phyloP scores from a whole-genome alignment of 139 green algal genomes.

The Chlorella sp. region DNA sequence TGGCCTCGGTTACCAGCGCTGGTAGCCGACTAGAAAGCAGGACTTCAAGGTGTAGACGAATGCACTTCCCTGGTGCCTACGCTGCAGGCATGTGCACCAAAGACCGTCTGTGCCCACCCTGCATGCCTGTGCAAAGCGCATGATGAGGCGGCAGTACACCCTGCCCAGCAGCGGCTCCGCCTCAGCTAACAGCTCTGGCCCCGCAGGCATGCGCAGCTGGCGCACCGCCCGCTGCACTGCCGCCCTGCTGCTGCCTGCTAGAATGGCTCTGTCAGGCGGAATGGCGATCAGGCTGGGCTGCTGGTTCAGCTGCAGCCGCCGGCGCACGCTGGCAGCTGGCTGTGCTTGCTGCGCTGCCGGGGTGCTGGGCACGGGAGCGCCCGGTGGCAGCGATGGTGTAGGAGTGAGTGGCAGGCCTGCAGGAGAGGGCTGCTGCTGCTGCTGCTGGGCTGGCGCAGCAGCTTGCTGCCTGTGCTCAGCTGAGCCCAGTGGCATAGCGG shows the following conservation, averaged over 20 bases:
- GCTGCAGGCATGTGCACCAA: too few species aligned
- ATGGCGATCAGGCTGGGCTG: neutral
- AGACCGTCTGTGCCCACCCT: too few species aligned
- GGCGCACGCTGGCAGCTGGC: neutral
- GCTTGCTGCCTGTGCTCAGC: neutral
- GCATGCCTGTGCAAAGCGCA: neutral
- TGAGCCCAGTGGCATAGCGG: too few species aligned
- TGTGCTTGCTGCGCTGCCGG: neutral
- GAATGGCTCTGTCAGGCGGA: neutral
- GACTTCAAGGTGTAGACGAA: too few species aligned
- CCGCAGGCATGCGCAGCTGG: neutral
- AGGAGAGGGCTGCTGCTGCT: neutral
- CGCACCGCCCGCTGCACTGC: neutral
- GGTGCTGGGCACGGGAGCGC: neutral
- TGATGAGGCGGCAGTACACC: neutral
- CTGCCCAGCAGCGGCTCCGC: neutral
- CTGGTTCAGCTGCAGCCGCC: neutral
- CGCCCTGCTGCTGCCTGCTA: neutral
- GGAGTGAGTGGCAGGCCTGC: neutral
- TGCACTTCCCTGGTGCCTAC: too few species aligned
- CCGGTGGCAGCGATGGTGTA: neutral
- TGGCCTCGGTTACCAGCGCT: too few species aligned
- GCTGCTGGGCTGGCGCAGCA: neutral
- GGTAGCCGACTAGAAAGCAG: too few species aligned
- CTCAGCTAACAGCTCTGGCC: neutral